These are phyloP conservation scores for Exutisphaerella laricina DNA, from an alignment of 2,329 filamentous ascomycete genomes.

Conservation along the genomic window DNA sequence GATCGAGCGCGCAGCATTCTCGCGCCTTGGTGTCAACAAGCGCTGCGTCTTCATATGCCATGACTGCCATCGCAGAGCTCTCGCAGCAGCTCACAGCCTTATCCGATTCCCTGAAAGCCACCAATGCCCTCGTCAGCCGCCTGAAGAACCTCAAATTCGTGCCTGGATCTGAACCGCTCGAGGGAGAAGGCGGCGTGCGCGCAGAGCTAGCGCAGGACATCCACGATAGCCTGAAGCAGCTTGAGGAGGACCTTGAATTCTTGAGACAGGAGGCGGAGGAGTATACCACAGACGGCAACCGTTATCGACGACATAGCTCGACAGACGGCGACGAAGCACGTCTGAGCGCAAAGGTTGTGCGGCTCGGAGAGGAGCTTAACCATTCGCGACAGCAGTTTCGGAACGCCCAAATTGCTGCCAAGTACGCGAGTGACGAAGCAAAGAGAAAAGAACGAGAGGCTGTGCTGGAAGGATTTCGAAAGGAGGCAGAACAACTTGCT, in stretches of 20 bases:
- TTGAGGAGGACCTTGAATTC: conserved; percentile 78
- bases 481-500: conserved; percentile 38
- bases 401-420: conserved; percentile 73
- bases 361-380: conserved; percentile 65
- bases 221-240: conserved; percentile 66
- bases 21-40: neutral
- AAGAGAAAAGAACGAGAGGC: conserved; percentile 67
- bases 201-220: conserved; percentile 77
- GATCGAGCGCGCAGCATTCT: neutral
- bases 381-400: conserved; percentile 65
- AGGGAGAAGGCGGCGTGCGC: conserved; percentile 53
- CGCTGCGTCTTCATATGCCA: conserved; percentile 6
- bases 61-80: conserved; percentile 24
- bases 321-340: conserved; percentile 53
- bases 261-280: conserved; percentile 73
- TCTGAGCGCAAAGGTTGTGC: conserved; percentile 60
- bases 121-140: conserved; percentile 51
- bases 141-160: conserved; percentile 56
- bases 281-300: conserved; percentile 45
- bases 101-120: conserved; percentile 49
- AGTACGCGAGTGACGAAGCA: conserved; percentile 65
- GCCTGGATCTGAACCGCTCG: conserved; percentile 55
- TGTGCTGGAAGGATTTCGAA: conserved; percentile 18
- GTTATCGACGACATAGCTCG: conserved; percentile 44
- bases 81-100: conserved; percentile 34